These are phyloP conservation scores for Geosmithia flava DNA, from an alignment of 2,329 filamentous ascomycete species.

Conservation along the genomic window DNA sequence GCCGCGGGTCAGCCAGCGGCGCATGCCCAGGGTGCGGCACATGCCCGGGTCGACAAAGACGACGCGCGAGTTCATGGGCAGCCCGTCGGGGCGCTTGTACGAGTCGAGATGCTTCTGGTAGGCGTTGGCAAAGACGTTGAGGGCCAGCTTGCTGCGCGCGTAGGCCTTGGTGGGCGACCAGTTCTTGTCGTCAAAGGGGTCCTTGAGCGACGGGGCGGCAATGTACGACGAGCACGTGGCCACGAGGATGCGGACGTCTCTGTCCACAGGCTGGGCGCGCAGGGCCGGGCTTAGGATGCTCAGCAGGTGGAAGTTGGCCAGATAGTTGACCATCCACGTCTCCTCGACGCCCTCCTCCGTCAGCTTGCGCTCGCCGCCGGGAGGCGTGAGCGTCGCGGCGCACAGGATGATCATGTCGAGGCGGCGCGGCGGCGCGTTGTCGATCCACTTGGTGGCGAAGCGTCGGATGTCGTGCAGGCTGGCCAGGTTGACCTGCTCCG, in stretches of 20 bases:
- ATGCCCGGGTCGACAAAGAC: constrained; percentile 81
- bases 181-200: constrained; percentile 31
- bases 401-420: constrained; percentile 88
- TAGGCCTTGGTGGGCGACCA: constrained; percentile 48
- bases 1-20: constrained; percentile 76
- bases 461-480: constrained; percentile 82
- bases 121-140: constrained; percentile 80
- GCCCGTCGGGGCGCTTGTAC: constrained; percentile 72
- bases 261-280: constrained; percentile 80
- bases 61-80: constrained; percentile 72
- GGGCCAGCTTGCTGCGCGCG: constrained; percentile 59
- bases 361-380: constrained; percentile 44
- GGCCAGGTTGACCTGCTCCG: constrained; percentile 83
- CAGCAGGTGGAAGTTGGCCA: constrained; percentile 90
- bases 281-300: constrained; percentile 85
- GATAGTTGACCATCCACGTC: constrained; percentile 61
- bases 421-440: constrained; percentile 79
- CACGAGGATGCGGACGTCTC: constrained; percentile 82
- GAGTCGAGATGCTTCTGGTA: constrained; percentile 86
- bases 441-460: constrained; percentile 97
- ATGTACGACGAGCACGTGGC: constrained; percentile 85
- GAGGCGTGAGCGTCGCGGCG: constrained; percentile 64
- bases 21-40: constrained; percentile 73
- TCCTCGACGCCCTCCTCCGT: constrained; percentile 10
- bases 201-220: constrained; percentile 53